These are phyloP conservation scores for Yarrowia porcina DNA, from an alignment of 805 yeast species.

Conservation along the genomic window DNA sequence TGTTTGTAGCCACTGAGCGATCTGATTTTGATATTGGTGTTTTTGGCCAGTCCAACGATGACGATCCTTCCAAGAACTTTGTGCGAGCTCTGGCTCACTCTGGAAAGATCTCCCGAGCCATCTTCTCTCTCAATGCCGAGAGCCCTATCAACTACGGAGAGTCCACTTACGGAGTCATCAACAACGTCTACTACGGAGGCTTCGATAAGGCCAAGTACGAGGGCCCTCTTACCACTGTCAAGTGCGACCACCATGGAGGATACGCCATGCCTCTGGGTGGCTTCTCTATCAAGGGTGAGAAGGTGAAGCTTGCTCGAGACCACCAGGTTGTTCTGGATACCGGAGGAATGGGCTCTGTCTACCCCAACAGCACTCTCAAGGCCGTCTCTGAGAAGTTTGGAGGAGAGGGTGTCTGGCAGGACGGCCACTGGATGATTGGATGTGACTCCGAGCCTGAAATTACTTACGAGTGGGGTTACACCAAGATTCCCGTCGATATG, in stretches of 20 bases:
- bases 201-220: neutral
- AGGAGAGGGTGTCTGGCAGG: neutral
- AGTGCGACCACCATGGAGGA: neutral
- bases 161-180: neutral
- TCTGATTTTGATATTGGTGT: too few relatives aligned
- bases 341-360: neutral
- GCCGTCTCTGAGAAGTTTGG: neutral
- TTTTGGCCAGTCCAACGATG: neutral
- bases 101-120: neutral
- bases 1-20: too few relatives aligned
- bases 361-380: neutral
- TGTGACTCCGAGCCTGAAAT: neutral
- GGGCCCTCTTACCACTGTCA: neutral
- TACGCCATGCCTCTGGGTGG: neutral
- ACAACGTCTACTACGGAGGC: neutral
- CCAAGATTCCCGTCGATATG: neutral
- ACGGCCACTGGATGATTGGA: neutral
- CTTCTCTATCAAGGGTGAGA: neutral
- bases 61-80: neutral
- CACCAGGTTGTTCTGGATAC: neutral
- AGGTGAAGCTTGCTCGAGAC: neutral
- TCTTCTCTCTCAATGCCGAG: neutral
- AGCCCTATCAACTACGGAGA: neutral
- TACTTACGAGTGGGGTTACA: neutral
- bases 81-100: neutral